Evolutionary conservation across 805 yeast species (phyloP), one percentile per base, ranked within the genome.

Genomic region (Candida nitratophila): DNA sequence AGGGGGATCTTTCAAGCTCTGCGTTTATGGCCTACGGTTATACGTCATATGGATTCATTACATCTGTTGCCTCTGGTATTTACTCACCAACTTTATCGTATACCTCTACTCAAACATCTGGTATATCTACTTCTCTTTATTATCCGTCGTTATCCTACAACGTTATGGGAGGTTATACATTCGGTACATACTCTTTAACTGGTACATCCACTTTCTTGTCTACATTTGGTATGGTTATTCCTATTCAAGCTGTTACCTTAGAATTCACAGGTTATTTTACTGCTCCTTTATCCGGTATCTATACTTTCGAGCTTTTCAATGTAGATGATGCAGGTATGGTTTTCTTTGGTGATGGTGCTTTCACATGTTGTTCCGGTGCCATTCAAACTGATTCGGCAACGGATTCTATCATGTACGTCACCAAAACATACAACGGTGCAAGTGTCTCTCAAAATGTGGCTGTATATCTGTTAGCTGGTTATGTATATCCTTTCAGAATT

Each of bases 241-340:
- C 44, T 14, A 20, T 46, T 31, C 30, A 47, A 2, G 44, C 48
- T 39, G 41, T 52, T 24, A 47, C 37, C 19, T 30, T 47, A 10
- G 55, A 49, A 41, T 44, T 44, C 9, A 39, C 49, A 16, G 55
- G 53, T 46, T 52, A 48, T 20, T 56, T 48, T 47, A 32, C 37
- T 39, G 65, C 70, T n/a, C 40, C 50, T 6, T 48, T 44, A 19
- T 48, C 60, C 17, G 70, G 70, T 46, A 41, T 51, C 9, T 66
- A 60, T 40, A 43, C 49, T 0, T 50, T 65, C 38, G 31, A 41
- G 14, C 44, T 63, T 16, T 31, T 37, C 7, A 33, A 34, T 11
- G 54, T 57, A 21, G 70, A 65, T 53, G 69, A 66, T 49, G 49
- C 54, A 19, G 63, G 52, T 17, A 58, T 57, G 50, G 61, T 68